These are phyloP conservation scores for Sporothrix inflata DNA, from an alignment of 2,329 filamentous ascomycete genomes.

Conservation along the genomic window DNA sequence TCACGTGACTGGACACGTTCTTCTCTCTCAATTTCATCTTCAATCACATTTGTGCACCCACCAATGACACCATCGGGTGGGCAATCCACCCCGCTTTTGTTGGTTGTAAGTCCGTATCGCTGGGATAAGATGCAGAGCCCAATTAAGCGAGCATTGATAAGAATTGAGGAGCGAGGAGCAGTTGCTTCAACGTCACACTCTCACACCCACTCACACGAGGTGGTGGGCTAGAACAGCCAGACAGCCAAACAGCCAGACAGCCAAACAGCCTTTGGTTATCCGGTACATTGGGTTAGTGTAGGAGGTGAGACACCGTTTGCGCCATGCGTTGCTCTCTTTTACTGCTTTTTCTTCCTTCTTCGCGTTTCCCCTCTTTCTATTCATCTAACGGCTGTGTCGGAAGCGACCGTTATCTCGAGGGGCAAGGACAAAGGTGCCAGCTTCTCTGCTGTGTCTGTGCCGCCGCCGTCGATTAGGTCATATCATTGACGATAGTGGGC, in stretches of 20 bases:
- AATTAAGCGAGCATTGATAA: slow-evolving; percentile 15
- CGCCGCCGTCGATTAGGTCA: background rate
- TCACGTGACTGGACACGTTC: slow-evolving; percentile 14
- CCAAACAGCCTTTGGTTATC: background rate
- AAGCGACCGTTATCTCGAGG: slow-evolving; percentile 12
- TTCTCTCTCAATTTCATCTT: background rate
- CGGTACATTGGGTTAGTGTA: background rate
- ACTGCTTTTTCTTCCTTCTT: background rate
- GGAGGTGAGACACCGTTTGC: slow-evolving; percentile 4
- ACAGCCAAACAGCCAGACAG: background rate
- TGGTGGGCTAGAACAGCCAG: background rate
- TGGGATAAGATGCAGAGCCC: background rate
- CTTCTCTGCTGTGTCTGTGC: background rate
- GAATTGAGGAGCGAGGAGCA: background rate
- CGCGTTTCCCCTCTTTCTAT: background rate
- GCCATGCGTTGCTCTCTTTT: background rate
- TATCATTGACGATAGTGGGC: background rate
- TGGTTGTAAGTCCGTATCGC: background rate
- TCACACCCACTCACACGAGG: background rate
- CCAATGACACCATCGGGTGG: slow-evolving; percentile 11
- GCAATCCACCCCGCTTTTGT: background rate
- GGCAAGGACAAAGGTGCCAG: background rate
- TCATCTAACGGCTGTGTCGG: background rate
- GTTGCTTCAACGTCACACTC: background rate
- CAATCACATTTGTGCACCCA: background rate